Conservation (phyloP, 805 yeast species). For the Vanderwaltozyma yarrowii region DNA sequence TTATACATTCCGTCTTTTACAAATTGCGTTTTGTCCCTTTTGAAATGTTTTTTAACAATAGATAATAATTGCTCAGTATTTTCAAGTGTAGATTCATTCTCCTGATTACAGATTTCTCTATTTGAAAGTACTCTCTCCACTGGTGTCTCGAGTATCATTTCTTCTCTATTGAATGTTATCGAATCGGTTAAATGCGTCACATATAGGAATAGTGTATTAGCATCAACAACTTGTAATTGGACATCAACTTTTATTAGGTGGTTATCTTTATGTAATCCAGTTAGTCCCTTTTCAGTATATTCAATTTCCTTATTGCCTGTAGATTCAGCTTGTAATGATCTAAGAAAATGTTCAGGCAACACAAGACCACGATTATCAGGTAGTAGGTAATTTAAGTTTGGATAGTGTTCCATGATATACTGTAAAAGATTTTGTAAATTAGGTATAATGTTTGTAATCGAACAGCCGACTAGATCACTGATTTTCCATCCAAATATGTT, state of each 20-base stretch:
- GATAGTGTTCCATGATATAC: conserved; percentile 25
- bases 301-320: conserved; percentile 36
- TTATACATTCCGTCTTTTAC: not conserved
- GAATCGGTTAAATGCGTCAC: conserved; percentile 35
- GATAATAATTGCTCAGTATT: conserved; percentile 13
- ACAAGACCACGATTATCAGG: conserved; percentile 53
- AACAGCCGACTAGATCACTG: conserved; percentile 29
- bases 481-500: conserved; percentile 59
- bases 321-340: conserved; percentile 45
- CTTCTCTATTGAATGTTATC: no score
- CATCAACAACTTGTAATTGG: conserved; percentile 61
- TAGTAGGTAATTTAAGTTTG: conserved; percentile 27
- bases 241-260: conserved; percentile 57
- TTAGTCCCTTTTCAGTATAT: conserved; percentile 54
- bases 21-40: not conserved
- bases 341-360: conserved; percentile 80
- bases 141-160: no score
- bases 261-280: conserved; percentile 63
- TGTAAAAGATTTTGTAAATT: conserved; percentile 36
- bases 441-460: conserved; percentile 36
- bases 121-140: no score
- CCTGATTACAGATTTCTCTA: no score
- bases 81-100: no score
- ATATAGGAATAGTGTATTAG: conserved; percentile 63
- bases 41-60: conserved; percentile 21